Evolutionary conservation across 352 stramenopile species (phyloP), one percentile per base, ranked within the genome.

Genomic region (Thalassiosira sp.): DNA sequence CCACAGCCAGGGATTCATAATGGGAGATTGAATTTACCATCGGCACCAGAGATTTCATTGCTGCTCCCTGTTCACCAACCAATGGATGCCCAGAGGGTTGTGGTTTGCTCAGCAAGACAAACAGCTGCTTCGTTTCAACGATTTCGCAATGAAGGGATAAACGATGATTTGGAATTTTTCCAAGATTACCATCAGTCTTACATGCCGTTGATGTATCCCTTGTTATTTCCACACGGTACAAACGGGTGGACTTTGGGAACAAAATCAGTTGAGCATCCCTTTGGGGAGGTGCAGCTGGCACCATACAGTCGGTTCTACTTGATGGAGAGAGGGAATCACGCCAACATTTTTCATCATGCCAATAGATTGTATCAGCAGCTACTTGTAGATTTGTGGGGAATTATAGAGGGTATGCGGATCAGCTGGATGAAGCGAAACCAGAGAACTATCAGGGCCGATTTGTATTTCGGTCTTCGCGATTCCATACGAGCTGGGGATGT

Each of bases 211-310:
- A 11, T 31, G 1, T 76, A 70, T 63, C 28, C 25, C 28, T 27
- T 76, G 3, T 51, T 76, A 6, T 70, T 63, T 58, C 58, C 67
- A 33, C 22, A 53, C 31, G 67, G 67, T 40, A 70, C 56, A 40
- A 31, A 76, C 57, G 67, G 67, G 11, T 76, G 56, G 67, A 16
- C 40, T 25, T 33, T 76, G 1, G n/a, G 37, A 27, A 31, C 43
- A 25, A 60, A 18, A 15, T 53, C 27, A 11, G 20, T 20, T 2
- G 13, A 28, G 42, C 1, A n/a, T 10, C n/a, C n/a, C n/a, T n/a
- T n/a, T n/a, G 16, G 43, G 13, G 10, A 48, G 2, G 40, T 75
- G 1, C 67, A 53, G 28, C 16, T 67, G 11, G 5, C 7, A 15
- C 6, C 49, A 60, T 63, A 28, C 6, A 13, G 60, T 3, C 13